Conservation (phyloP, 768 basidiomycete genomes). For the Mycena alexandri region DNA sequence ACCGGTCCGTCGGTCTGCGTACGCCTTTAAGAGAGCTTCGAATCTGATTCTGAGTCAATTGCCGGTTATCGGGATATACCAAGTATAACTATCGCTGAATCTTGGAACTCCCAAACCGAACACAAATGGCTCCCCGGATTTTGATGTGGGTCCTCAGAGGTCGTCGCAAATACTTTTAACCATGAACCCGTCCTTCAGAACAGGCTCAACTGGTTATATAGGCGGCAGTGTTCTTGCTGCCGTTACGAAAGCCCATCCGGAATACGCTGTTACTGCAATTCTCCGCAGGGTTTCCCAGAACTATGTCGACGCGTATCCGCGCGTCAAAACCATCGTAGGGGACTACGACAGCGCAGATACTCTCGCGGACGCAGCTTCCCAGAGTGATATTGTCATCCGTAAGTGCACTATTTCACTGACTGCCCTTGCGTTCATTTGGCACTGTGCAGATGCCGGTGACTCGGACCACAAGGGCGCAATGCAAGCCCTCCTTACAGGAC, state of each 20-base stretch:
- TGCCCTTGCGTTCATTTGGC: not conserved
- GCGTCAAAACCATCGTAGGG: slow-evolving; percentile 25
- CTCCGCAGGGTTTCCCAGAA: slow-evolving; percentile 27
- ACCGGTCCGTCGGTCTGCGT: too few relatives aligned
- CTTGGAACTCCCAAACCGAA: not conserved
- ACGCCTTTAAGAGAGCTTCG: too few relatives aligned
- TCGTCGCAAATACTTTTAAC: too few relatives aligned
- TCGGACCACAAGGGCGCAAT: slow-evolving; percentile 33
- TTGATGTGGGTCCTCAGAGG: slow-evolving; percentile 14
- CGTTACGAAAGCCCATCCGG: slow-evolving; percentile 23
- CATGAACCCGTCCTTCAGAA: not conserved
- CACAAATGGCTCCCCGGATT: slow-evolving; percentile 21
- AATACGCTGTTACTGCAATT: slow-evolving; percentile 26
- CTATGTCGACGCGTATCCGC: slow-evolving; percentile 25
- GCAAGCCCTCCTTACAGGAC: slow-evolving; percentile 20
- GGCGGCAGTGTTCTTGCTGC: slow-evolving; percentile 30
- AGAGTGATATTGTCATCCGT: slow-evolving; percentile 26
- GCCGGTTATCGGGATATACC: slow-evolving; percentile 1
- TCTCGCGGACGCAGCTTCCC: slow-evolving; percentile 19
- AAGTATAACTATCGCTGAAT: not conserved
- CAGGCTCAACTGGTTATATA: slow-evolving; percentile 29
- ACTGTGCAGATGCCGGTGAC: slow-evolving; percentile 21
- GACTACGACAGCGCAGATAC: slow-evolving; percentile 27
- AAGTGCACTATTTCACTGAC: not conserved
- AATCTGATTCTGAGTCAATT: too few relatives aligned